A percentile compares a stretch with the other conserved stretches of the same genome.
These are phyloP conservation scores for Kodamaea anthophila DNA, from an alignment of 1,139 yeast genomes.

Conservation along the genomic window DNA sequence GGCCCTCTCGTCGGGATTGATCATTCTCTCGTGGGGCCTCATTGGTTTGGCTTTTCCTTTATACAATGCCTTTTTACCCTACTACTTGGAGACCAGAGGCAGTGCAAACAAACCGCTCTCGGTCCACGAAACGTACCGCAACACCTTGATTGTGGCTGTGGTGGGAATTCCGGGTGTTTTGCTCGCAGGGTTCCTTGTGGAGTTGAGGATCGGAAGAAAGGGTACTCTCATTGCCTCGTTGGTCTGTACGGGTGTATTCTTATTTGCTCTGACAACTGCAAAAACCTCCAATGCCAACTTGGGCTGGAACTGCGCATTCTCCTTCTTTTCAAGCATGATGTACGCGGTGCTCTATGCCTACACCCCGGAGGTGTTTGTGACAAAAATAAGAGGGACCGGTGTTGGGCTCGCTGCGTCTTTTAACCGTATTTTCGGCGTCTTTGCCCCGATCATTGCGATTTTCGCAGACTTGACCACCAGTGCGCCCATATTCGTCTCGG, in stretches of 20 bases:
- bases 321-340: constrained; percentile 37
- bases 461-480: constrained; percentile 37
- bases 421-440: constrained; percentile 37
- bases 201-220: constrained; percentile 34
- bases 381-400: constrained; percentile 38
- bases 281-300: constrained; percentile 31
- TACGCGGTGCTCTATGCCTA: constrained; percentile 42
- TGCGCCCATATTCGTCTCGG: constrained; percentile 40
- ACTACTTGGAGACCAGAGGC: constrained; percentile 31
- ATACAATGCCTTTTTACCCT: constrained; percentile 40
- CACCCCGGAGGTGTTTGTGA: constrained; percentile 40
- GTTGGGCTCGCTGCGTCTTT: constrained; percentile 39
- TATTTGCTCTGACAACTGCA: constrained; percentile 39
- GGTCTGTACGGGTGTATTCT: constrained; percentile 33
- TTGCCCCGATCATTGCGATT: constrained; percentile 41
- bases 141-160: constrained; percentile 35
- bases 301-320: constrained; percentile 42
- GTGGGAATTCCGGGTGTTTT: constrained; percentile 39
- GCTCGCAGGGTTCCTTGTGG: constrained; percentile 35
- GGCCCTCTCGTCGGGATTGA: constrained; percentile 29
- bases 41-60: constrained; percentile 42
- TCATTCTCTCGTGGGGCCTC: constrained; percentile 38
- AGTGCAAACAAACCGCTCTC: constrained; percentile 25
- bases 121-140: constrained; percentile 33
- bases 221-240: constrained; percentile 32